phyloP scores from a whole-genome alignment of 176 grass and related monocot species.

The Olyra latifolia region DNA sequence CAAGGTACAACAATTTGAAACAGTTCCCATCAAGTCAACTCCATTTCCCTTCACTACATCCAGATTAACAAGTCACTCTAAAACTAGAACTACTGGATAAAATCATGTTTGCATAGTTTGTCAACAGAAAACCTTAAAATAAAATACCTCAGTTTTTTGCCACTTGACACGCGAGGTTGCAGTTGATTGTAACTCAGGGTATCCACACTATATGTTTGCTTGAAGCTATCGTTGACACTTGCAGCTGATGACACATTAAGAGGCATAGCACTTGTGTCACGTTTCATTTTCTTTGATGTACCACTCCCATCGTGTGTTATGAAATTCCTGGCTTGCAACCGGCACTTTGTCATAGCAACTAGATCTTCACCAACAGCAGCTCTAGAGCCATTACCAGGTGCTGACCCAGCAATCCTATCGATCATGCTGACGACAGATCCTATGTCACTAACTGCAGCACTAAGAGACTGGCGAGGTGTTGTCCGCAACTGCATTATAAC shows the following conservation, averaged over 20 bases:
- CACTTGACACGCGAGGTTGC: slow-evolving; percentile 71
- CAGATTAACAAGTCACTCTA: neutral
- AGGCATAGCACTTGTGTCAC: slow-evolving; percentile 97
- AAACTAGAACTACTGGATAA: neutral
- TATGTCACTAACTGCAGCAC: slow-evolving; percentile 75
- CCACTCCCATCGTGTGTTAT: slow-evolving; percentile 79
- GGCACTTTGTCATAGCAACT: slow-evolving; percentile 98
- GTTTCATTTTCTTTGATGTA: slow-evolving; percentile 95
- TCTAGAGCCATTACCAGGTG: slow-evolving; percentile 94
- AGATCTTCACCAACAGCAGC: slow-evolving; percentile 94
- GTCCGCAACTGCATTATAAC: slow-evolving; percentile 60
- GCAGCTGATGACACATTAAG: slow-evolving; percentile 73
- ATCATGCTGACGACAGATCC: slow-evolving; percentile 89
- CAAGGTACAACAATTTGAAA: slow-evolving; percentile 18
- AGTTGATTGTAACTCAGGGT: slow-evolving; percentile 80
- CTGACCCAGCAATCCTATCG: slow-evolving; percentile 89
- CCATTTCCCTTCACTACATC: neutral
- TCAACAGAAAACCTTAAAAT: slow-evolving; percentile 10
- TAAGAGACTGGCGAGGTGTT: slow-evolving; percentile 39
- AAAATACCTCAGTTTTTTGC: slow-evolving; percentile 77
- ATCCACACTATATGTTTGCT: slow-evolving; percentile 49
- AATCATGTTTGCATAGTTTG: neutral
- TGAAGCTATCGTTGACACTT: slow-evolving; percentile 79
- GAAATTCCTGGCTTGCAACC: slow-evolving; percentile 94
- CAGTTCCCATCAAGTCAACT: neutral